phyloP scores from a whole-genome alignment of 202 grass and related monocot genomes.

The Carex arenaria region DNA sequence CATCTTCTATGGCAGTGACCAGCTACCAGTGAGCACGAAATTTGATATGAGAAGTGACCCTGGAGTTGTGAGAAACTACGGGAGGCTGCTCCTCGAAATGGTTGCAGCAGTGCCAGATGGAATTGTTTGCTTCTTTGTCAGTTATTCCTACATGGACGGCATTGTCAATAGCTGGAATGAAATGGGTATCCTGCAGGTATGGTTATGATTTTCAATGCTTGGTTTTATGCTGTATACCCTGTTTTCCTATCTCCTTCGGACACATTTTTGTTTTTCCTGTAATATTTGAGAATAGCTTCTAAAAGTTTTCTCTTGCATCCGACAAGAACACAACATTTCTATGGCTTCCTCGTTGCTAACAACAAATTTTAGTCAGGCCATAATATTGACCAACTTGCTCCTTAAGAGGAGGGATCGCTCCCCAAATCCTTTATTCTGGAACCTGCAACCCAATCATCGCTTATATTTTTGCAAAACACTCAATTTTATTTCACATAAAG shows the following conservation, averaged over 20 bases:
- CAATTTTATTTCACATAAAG: background rate
- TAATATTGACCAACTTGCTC: background rate
- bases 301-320: background rate
- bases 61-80: conserved; percentile 95
- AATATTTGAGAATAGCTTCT: background rate
- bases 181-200: conserved; percentile 96
- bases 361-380: background rate
- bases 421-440: background rate
- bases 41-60: conserved; percentile 97
- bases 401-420: background rate
- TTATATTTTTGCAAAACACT: background rate
- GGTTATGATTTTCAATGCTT: conserved; percentile 16
- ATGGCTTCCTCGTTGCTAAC: background rate
- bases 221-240: conserved; percentile 6
- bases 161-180: conserved; percentile 98
- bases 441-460: background rate
- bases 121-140: conserved; percentile 96
- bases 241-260: conserved; percentile 10
- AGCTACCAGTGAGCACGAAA: conserved; percentile 88
- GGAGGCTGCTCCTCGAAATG: conserved; percentile 88
- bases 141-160: conserved; percentile 99
- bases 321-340: background rate
- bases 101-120: conserved; percentile 88
- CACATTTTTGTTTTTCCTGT: conserved; percentile 4
- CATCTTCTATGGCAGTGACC: conserved; percentile 54